phyloP scores from a whole-genome alignment of 371 early-diverging fungal species.

The Coemansia sp. region DNA sequence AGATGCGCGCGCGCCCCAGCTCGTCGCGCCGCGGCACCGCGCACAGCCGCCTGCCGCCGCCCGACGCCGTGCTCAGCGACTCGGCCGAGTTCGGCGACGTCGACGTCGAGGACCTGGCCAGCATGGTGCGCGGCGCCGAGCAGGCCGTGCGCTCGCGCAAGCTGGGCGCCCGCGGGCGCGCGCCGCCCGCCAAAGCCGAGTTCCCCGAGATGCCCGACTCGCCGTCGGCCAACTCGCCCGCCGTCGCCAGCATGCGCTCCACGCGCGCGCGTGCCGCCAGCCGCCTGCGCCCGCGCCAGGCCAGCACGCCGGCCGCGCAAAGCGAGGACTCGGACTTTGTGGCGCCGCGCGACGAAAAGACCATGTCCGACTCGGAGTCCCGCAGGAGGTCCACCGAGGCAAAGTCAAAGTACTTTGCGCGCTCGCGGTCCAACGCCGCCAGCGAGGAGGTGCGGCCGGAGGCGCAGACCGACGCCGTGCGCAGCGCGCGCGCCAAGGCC shows the following conservation, averaged over 20 bases:
- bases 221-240: slow-evolving; percentile 12
- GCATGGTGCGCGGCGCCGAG: slow-evolving; percentile 47
- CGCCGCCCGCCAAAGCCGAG: slow-evolving; percentile 14
- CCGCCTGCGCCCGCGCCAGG: slow-evolving; percentile 17
- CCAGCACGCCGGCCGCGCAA: slow-evolving; percentile 7
- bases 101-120: slow-evolving; percentile 45
- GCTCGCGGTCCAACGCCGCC: slow-evolving; percentile 44
- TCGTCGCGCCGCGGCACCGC: slow-evolving; percentile 7
- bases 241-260: neutral
- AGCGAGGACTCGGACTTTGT: slow-evolving; percentile 8
- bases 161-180: slow-evolving; percentile 26
- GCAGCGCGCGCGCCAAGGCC: slow-evolving; percentile 41
- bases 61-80: slow-evolving; percentile 25
- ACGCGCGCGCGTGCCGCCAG: slow-evolving; percentile 22
- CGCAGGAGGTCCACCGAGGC: neutral
- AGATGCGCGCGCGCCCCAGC: slow-evolving; percentile 7
- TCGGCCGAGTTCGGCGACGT: slow-evolving; percentile 36
- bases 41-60: slow-evolving; percentile 10
- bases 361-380: slow-evolving; percentile 1
- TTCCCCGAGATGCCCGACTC: slow-evolving; percentile 42
- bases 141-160: slow-evolving; percentile 46
- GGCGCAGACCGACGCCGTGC: slow-evolving; percentile 40
- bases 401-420: slow-evolving; percentile 32
- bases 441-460: slow-evolving; percentile 47
- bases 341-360: neutral